phyloP scores from a whole-genome alignment of 257 asterid genomes.

The Orobanche coerulescens region DNA sequence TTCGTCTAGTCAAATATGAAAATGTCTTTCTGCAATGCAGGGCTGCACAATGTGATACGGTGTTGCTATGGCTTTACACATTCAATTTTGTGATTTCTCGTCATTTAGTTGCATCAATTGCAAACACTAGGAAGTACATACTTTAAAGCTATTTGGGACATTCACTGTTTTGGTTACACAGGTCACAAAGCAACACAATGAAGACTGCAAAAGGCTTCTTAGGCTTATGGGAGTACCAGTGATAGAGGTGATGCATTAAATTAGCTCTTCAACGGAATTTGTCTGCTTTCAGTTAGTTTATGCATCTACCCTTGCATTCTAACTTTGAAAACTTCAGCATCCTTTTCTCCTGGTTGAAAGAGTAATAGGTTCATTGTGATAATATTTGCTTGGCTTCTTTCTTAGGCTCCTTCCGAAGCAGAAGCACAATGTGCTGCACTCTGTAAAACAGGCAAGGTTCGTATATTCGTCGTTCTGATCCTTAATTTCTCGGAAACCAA shows the following conservation, averaged over 20 bases:
- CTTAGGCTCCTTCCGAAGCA: constrained; percentile 97
- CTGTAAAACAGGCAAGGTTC: constrained; percentile 68
- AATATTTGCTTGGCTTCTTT: constrained; percentile 20
- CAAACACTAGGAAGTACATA: constrained; percentile 1
- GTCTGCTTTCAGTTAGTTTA: constrained; percentile 4
- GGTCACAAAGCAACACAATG: constrained; percentile 93
- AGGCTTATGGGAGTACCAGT: constrained; percentile 97
- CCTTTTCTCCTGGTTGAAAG: constrained; percentile 1
- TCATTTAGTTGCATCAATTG: constrained; percentile 18
- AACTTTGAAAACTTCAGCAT: not conserved
- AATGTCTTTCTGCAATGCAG: not conserved
- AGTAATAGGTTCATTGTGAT: constrained; percentile 14
- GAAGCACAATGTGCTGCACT: constrained; percentile 96
- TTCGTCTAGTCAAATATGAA: not conserved
- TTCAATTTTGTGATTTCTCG: constrained; percentile 8
- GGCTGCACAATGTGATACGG: not conserved
- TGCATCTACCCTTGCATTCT: constrained; percentile 8
- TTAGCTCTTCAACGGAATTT: not conserved
- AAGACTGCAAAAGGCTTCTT: constrained; percentile 91
- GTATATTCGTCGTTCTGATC: constrained; percentile 16
- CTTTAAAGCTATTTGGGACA: constrained; percentile 1
- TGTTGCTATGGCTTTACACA: not conserved
- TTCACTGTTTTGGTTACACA: constrained; percentile 29
- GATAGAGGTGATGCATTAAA: constrained; percentile 62
- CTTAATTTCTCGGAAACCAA: constrained; percentile 7